Evolutionary conservation across 108 stramenopile genomes (phyloP), one percentile per base, ranked within the genome.

Genomic region (Epipyxis sp.): DNA sequence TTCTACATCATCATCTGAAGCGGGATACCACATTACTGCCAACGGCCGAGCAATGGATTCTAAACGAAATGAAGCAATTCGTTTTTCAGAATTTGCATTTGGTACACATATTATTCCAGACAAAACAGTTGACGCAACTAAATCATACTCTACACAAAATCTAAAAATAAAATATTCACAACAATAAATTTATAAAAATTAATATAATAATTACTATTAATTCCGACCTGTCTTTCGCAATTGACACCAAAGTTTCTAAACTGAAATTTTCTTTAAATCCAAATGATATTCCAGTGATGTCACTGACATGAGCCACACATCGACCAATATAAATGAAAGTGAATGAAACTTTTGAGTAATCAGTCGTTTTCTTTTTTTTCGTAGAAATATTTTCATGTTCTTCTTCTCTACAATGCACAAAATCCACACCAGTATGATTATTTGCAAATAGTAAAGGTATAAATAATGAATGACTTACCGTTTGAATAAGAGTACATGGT

Each of bases 151-250:
- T 32, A 86, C 86, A 1, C 87, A 71, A 2, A 1, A 46, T 46
- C 87, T 76, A n/a, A n/a, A n/a, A n/a, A n/a, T n/a, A n/a, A n/a
- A n/a, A n/a, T n/a, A n/a, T n/a, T n/a, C n/a, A n/a, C n/a, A n/a
- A n/a, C n/a, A n/a, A n/a, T n/a, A n/a, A n/a, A n/a, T n/a, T n/a
- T n/a, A n/a, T n/a, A n/a, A n/a, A n/a, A n/a, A n/a, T n/a, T n/a
- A n/a, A n/a, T n/a, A n/a, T n/a, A n/a, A n/a, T n/a, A n/a, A n/a
- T n/a, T n/a, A n/a, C n/a, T n/a, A n/a, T n/a, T n/a, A n/a, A n/a
- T n/a, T n/a, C n/a, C n/a, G n/a, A n/a, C n/a, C n/a, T n/a, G 43
- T 90, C 89, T 58, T 81, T 69, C 13, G 81, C 87, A 6, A 88
- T 81, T 25, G 81, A 80, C 27, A 87, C 79, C 35, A 90, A 81